Evolutionary conservation across 2,329 filamentous ascomycete genomes (phyloP).

Genomic region (Chrysoporthe cubensis): DNA sequence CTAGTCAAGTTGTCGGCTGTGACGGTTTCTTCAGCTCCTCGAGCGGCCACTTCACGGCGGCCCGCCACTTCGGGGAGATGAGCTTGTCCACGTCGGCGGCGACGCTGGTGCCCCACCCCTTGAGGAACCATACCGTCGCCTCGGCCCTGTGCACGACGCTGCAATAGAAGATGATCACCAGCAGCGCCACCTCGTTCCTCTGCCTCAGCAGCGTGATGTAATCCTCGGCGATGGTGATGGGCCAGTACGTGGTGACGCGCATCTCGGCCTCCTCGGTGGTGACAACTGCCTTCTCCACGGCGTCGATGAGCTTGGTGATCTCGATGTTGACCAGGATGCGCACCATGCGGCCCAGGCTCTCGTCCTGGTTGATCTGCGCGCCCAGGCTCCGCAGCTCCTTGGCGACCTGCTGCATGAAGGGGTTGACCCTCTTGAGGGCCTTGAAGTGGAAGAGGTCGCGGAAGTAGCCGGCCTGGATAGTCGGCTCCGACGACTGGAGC

Average conservation of each 20-base stretch:
- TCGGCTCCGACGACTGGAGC: slow-evolving; percentile 33
- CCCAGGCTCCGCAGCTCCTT: slow-evolving; percentile 22
- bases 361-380: slow-evolving; percentile 16
- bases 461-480: slow-evolving; percentile 32
- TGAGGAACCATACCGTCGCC: slow-evolving; percentile 31
- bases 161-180: slow-evolving; percentile 34
- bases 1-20: not conserved
- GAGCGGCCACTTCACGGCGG: slow-evolving; percentile 22
- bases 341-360: slow-evolving; percentile 11
- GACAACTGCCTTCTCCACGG: slow-evolving; percentile 23
- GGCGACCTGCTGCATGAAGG: slow-evolving; percentile 20
- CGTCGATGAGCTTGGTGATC: slow-evolving; percentile 26
- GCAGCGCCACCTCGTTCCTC: slow-evolving; percentile 30
- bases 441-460: slow-evolving; percentile 31
- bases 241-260: slow-evolving; percentile 33
- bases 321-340: slow-evolving; percentile 20
- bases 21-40: slow-evolving; percentile 17
- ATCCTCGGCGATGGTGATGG: slow-evolving; percentile 32
- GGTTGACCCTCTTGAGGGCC: slow-evolving; percentile 15
- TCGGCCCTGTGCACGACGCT: slow-evolving; percentile 32
- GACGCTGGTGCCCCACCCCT: slow-evolving; percentile 20
- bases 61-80: slow-evolving; percentile 19
- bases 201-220: slow-evolving; percentile 32
- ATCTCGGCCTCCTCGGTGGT: slow-evolving; percentile 31
- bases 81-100: slow-evolving; percentile 15